Base-by-base conservation (phyloP, 2,329 filamentous ascomycete genomes). In the Fusarium sp. region DNA sequence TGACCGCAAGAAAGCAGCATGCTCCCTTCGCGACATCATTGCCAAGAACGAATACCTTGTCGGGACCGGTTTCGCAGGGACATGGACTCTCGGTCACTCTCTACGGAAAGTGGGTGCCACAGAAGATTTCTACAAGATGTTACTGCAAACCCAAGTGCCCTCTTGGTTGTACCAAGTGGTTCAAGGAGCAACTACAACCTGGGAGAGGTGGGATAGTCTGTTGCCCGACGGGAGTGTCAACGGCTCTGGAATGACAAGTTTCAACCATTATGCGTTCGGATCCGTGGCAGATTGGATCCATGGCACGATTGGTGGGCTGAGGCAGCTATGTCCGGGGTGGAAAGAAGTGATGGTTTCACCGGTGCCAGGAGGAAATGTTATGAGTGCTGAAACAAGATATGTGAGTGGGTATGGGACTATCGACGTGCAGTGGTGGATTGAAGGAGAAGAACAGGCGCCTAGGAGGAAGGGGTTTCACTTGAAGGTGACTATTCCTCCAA, bases 131-230 rank as follows among this genome's bases (percentile, higher is more conserved):
- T 89, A 88, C 72, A 79, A 80, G 20, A 88, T 88, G 85, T 79
- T 89, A 1, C 79, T 85, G 6, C 82, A 87, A 72, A 84, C 81
- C 6, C 74, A 81, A 4, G 81, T 83, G 1, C 86, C 86, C 0
- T 85, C 83, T 0, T 88, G 86, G 86, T 74, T 88, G 1, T 87
- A 87, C 60, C 85, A 84, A 9, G 82, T 88, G 6, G 81, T 79
- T 1, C 83, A 84, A 82, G 80, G 80, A 11, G 86, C 81, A 0
- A 88, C 86, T 0, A 88, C 86, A 0, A 85, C 83, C 0, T 88
- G 86, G 86, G 86, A 88, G 69, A 81, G 87, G 2, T 88, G 86
- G 86, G 85, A 88, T 60, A 84, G 82, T 20, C 77, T 88, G 35
- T 73, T 87, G 42, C 20, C 42, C 4, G 42, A 44, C 7, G 42